Evolutionary conservation across 108 stramenopile genomes (phyloP).

Genomic region (Discostella stelligeroides): DNA sequence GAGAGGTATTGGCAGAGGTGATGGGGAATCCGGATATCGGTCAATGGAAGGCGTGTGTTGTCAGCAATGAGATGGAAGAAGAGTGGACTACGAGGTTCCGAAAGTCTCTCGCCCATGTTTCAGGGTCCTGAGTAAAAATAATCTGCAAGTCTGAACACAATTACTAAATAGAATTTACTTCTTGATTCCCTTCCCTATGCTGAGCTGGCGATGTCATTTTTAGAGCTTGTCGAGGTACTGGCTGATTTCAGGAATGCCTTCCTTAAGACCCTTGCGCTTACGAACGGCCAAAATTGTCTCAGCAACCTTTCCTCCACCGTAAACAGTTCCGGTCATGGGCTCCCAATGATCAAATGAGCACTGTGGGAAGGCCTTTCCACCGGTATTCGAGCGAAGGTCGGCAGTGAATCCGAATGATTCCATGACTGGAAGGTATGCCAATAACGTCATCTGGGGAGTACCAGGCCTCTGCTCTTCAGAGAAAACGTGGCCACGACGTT

Average conservation of each 20-base stretch:
- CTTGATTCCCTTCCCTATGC: too few relatives aligned
- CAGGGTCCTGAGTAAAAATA: too few relatives aligned
- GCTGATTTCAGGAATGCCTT: conserved; percentile 93
- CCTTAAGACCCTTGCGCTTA: conserved; percentile 97
- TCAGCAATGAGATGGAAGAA: conserved; percentile 72
- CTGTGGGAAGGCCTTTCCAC: conserved; percentile 99
- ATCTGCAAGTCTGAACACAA: too few relatives aligned
- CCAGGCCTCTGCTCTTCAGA: conserved; percentile 98
- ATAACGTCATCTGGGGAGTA: conserved; percentile 97
- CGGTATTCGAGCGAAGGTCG: conserved; percentile 97
- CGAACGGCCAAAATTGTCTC: conserved; percentile 89
- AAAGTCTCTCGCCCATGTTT: conserved; percentile 45
- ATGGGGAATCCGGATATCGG: conserved; percentile 65
- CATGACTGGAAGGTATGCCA: conserved; percentile 99
- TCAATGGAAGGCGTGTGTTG: conserved; percentile 88
- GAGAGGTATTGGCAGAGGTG: conserved; percentile 84
- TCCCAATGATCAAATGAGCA: conserved; percentile 99
- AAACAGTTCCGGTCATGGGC: conserved; percentile 92
- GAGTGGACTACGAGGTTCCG: conserved; percentile 63
- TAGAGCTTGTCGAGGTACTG: conserved; percentile 99
- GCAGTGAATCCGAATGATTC: conserved; percentile 99
- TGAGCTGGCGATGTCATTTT: conserved; percentile 13
- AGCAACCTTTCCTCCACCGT: conserved; percentile 89
- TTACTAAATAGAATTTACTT: too few relatives aligned
- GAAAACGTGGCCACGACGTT: conserved; percentile 99